These are phyloP conservation scores for Codiaeum variegatum DNA, from an alignment of 441 rosid genomes.

Conservation along the genomic window DNA sequence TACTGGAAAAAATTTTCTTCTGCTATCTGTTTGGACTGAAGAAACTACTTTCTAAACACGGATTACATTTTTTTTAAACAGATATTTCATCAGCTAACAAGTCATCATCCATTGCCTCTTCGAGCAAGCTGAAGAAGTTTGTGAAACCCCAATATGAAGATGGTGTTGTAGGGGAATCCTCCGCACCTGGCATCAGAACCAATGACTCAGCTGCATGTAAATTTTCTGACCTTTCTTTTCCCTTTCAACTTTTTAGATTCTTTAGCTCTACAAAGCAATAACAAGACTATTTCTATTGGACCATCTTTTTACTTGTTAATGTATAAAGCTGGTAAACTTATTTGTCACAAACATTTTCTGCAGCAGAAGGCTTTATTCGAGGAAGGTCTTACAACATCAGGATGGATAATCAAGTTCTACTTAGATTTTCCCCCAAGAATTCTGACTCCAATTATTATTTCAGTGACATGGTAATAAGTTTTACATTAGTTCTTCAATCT, in stretches of 20 bases:
- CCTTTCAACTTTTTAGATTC: not conserved
- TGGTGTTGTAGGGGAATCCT: conserved; percentile 39
- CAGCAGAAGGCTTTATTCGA: conserved; percentile 90
- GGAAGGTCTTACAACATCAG: conserved; percentile 94
- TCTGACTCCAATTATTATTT: conserved; percentile 88
- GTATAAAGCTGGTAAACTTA: conserved; percentile 35
- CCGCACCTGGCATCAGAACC: conserved; percentile 35
- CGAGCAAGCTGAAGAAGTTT: conserved; percentile 47
- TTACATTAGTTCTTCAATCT: conserved; percentile 10
- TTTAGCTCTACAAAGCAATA: not conserved
- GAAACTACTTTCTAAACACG: conserved; percentile 32
- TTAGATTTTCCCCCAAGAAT: conserved; percentile 86
- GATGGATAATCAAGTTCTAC: conserved; percentile 85
- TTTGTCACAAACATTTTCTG: conserved; percentile 49
- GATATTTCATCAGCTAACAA: conserved; percentile 40
- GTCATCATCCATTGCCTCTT: conserved; percentile 34
- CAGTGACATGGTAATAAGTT: conserved; percentile 69
- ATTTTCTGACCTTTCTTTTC: conserved; percentile 17
- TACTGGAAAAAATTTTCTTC: conserved; percentile 1
- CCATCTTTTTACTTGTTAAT: conserved; percentile 13
- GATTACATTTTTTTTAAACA: conserved; percentile 29
- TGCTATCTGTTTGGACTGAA: conserved; percentile 11
- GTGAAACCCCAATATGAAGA: conserved; percentile 37
- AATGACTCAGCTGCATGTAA: conserved; percentile 59
- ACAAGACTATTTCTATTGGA: too few species aligned